Evolutionary conservation across 768 basidiomycete species (phyloP).

Genomic region (Pulveroboletus sp.): DNA sequence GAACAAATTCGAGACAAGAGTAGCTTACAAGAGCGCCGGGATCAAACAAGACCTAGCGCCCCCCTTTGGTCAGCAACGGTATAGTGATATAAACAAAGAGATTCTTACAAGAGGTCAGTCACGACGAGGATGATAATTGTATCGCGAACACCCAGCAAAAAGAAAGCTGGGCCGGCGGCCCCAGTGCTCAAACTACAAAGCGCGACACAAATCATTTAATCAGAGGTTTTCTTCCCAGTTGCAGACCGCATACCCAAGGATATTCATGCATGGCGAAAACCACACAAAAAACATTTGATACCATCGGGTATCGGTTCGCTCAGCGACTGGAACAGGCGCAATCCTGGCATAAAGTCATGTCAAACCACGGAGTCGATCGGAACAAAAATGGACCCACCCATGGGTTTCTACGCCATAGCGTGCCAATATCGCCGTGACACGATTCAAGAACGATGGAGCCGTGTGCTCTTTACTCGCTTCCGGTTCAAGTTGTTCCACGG

Average conservation of each 20-base stretch:
- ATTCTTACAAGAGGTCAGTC: slow-evolving; percentile 44
- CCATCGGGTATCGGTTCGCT: slow-evolving; percentile 40
- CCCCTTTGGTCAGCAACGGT: background rate
- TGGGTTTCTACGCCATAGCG: slow-evolving; percentile 41
- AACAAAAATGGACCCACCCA: slow-evolving; percentile 28
- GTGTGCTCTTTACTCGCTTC: background rate
- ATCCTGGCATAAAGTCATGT: slow-evolving; percentile 27
- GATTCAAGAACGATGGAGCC: slow-evolving; percentile 15
- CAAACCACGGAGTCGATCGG: background rate
- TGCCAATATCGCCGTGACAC: slow-evolving; percentile 27
- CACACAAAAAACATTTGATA: slow-evolving; percentile 52
- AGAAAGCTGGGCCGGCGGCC: slow-evolving; percentile 49
- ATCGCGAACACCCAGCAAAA: slow-evolving; percentile 43
- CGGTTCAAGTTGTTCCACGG: background rate
- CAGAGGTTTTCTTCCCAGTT: background rate
- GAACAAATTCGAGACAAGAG: background rate
- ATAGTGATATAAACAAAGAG: background rate
- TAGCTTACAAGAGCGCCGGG: slow-evolving; percentile 39
- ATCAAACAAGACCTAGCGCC: slow-evolving; percentile 29
- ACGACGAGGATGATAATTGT: slow-evolving; percentile 40
- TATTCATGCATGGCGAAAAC: slow-evolving; percentile 46
- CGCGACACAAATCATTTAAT: background rate
- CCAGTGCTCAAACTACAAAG: slow-evolving; percentile 45
- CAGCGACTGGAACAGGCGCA: slow-evolving; percentile 34
- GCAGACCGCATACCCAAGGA: slow-evolving; percentile 35